These are phyloP conservation scores for Annona cherimola DNA, from an alignment of 164 flowering plant genomes.

Conservation along the genomic window DNA sequence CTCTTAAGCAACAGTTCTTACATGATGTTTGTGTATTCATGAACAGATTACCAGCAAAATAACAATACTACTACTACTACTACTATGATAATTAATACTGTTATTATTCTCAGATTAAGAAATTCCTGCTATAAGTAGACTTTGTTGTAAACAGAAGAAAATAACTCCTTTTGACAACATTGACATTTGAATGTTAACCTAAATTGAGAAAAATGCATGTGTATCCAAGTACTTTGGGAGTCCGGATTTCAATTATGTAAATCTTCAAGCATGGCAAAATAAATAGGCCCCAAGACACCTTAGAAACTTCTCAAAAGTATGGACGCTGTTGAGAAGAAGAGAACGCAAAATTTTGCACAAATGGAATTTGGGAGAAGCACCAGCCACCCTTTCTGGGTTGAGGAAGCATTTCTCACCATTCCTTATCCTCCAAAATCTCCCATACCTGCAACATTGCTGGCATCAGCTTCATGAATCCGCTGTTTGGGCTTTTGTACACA, in stretches of 20 bases:
- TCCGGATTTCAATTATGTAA: not conserved
- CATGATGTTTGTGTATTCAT: not conserved
- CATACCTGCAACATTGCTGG: slow-evolving; percentile 4
- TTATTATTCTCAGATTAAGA: too few species aligned
- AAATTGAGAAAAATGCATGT: not conserved
- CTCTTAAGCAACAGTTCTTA: not conserved
- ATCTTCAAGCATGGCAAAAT: not conserved
- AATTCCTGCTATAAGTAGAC: too few species aligned
- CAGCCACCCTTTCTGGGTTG: slow-evolving; percentile 18
- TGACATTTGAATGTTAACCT: too few species aligned
- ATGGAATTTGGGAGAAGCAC: slow-evolving; percentile 20
- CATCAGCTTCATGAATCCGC: slow-evolving; percentile 17
- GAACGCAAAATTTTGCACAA: slow-evolving; percentile 12
- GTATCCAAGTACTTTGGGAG: not conserved
- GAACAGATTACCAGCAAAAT: too few species aligned
- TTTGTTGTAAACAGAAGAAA: too few species aligned
- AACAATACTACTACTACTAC: too few species aligned
- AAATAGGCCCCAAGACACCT: not conserved
- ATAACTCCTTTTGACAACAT: too few species aligned
- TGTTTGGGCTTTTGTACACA: slow-evolving; percentile 6
- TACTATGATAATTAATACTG: too few species aligned
- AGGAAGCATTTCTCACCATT: slow-evolving; percentile 8
- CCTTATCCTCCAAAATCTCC: slow-evolving; percentile 15
- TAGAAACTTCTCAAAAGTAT: not conserved
- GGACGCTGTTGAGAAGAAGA: slow-evolving; percentile 6